Conservation (phyloP, 1,284 basidiomycete genomes). For the Rhodotorula sp. region DNA sequence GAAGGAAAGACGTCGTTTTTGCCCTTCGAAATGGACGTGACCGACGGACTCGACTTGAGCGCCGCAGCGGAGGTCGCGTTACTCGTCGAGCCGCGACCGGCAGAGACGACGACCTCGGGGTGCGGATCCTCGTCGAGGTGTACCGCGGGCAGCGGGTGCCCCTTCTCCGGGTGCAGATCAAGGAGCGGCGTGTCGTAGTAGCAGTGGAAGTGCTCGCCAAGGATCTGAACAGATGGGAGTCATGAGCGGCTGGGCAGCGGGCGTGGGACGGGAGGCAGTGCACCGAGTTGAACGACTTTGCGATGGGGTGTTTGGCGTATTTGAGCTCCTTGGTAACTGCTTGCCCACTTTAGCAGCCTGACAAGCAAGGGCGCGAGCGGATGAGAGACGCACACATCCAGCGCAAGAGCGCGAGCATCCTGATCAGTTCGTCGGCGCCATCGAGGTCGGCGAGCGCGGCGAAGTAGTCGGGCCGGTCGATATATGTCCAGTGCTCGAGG, state of each 20-base stretch:
- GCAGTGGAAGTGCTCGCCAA: constrained; percentile 82
- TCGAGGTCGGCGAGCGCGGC: constrained; percentile 34
- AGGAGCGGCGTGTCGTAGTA: constrained; percentile 61
- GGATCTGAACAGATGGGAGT: constrained; percentile 33
- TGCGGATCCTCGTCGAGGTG: constrained; percentile 32
- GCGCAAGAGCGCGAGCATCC: constrained; percentile 85
- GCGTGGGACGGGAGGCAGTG: too few relatives aligned
- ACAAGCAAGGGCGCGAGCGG: neutral
- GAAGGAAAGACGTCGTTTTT: neutral
- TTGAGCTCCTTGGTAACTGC: constrained; percentile 72
- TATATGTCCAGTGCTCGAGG: constrained; percentile 90
- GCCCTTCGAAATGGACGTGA: constrained; percentile 8
- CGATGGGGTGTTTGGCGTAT: constrained; percentile 66
- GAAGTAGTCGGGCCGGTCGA: constrained; percentile 82
- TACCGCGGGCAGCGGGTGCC: constrained; percentile 19
- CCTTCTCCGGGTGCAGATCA: constrained; percentile 49
- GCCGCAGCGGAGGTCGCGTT: constrained; percentile 20
- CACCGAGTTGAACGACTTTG: constrained; percentile 66
- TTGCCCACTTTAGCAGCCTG: neutral
- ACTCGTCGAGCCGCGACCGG: constrained; percentile 19
- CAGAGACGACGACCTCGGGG: constrained; percentile 34
- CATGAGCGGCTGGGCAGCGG: too few relatives aligned
- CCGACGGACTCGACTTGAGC: constrained; percentile 14
- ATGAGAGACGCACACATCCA: constrained; percentile 56
- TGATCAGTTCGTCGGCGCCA: constrained; percentile 70